These are phyloP conservation scores for Claviceps pazoutovae DNA, from an alignment of 2,329 filamentous ascomycete species.

Conservation along the genomic window DNA sequence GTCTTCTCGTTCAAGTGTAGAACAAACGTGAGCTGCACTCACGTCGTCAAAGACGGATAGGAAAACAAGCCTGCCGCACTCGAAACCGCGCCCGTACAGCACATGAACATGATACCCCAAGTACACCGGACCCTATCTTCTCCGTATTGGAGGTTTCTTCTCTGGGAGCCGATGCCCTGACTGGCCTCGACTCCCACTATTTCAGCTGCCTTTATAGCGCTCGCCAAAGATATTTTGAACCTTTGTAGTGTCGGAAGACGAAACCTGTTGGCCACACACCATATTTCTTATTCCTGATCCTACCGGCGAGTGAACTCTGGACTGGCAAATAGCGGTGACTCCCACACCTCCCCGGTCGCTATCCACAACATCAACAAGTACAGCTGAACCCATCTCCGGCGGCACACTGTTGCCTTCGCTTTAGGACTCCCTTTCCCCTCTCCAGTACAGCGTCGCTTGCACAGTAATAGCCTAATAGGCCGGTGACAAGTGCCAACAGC, in stretches of 20 bases:
- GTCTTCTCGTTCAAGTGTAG: not conserved
- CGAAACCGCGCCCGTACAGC: conserved; percentile 1
- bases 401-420: no score
- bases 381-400: no score
- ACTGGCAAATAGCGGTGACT: no score
- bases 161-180: conserved; percentile 26
- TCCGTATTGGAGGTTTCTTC: conserved; percentile 27
- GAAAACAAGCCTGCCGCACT: conserved; percentile 1
- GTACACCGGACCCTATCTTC: conserved; percentile 22
- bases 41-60: conserved; percentile 3
- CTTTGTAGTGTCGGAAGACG: not conserved
- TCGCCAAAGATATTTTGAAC: no score
- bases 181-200: conserved; percentile 7
- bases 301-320: no score
- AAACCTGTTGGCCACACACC: not conserved
- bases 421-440: no score
- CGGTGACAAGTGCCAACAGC: no score
- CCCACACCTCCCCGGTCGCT: no score
- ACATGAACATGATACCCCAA: conserved; percentile 26
- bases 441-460: no score
- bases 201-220: not conserved
- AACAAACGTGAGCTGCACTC: conserved; percentile 1
- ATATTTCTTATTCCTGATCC: no score
- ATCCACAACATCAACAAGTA: no score
- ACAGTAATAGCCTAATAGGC: no score